A percentile compares a stretch with the other conserved stretches of the same genome.
These are phyloP conservation scores for Ceratobasidium sp. DNA, from an alignment of 1,284 basidiomycete species.

Conservation along the genomic window DNA sequence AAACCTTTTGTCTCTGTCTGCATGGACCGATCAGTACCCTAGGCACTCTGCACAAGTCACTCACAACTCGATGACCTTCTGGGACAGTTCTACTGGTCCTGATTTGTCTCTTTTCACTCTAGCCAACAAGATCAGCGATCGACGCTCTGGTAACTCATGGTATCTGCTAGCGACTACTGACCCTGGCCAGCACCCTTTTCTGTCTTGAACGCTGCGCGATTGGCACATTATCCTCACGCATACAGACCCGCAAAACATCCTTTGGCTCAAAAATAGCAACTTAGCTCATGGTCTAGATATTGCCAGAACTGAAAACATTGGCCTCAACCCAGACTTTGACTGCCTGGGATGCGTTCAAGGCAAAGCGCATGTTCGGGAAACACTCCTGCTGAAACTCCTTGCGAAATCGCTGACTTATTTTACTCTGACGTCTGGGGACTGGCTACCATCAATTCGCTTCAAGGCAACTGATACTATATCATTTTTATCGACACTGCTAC, in stretches of 20 bases:
- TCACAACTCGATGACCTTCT: neutral
- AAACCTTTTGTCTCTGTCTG: constrained; percentile 12
- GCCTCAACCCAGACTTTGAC: neutral
- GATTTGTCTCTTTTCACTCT: neutral
- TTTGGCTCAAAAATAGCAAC: neutral
- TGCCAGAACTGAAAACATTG: neutral
- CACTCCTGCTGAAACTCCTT: neutral
- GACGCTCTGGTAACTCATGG: constrained; percentile 9
- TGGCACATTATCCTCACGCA: constrained; percentile 28
- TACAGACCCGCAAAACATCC: constrained; percentile 20
- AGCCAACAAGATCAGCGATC: constrained; percentile 16
- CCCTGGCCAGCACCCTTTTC: constrained; percentile 3
- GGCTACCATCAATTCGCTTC: constrained; percentile 1
- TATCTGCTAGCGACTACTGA: constrained; percentile 13
- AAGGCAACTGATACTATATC: constrained; percentile 24
- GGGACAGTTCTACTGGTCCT: neutral
- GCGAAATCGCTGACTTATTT: constrained; percentile 12
- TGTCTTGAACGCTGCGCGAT: neutral
- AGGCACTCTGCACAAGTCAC: neutral
- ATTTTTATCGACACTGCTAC: constrained; percentile 14
- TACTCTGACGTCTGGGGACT: constrained; percentile 31
- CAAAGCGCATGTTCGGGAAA: neutral
- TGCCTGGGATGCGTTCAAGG: constrained; percentile 22
- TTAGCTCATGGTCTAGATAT: neutral
- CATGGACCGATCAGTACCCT: constrained; percentile 16